Evolutionary conservation across 208 protist species (phyloP).

Genomic region (Crithidia sp.): DNA sequence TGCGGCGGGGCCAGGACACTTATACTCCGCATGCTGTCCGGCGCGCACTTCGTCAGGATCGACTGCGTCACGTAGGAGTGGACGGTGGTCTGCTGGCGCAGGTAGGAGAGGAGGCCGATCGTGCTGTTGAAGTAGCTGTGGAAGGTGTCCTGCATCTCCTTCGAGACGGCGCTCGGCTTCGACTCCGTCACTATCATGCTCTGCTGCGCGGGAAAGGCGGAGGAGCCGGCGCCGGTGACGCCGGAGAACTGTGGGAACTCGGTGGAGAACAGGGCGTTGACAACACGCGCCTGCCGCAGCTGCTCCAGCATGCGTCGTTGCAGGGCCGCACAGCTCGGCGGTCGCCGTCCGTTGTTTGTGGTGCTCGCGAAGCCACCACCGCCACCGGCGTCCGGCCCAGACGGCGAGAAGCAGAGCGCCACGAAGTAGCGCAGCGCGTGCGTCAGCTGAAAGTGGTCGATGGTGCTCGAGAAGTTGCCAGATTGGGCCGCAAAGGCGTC

Average conservation of each 20-base stretch:
- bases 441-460: slow-evolving; percentile 35
- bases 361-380: slow-evolving; percentile 13
- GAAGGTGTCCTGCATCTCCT: slow-evolving; percentile 30
- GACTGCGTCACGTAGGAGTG: slow-evolving; percentile 39
- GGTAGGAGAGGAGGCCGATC: slow-evolving; percentile 30
- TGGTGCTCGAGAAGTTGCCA: slow-evolving; percentile 19
- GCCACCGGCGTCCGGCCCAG: slow-evolving; percentile 1
- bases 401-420: slow-evolving; percentile 29
- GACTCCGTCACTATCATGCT: slow-evolving; percentile 12
- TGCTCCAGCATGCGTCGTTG: slow-evolving; percentile 30
- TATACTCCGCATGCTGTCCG: slow-evolving; percentile 42
- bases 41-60: slow-evolving; percentile 21
- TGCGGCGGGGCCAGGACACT: slow-evolving; percentile 52
- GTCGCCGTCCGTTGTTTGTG: slow-evolving; percentile 2
- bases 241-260: slow-evolving; percentile 16
- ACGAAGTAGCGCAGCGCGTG: slow-evolving; percentile 37
- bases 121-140: slow-evolving; percentile 35
- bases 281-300: slow-evolving; percentile 21
- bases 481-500: slow-evolving; percentile 17
- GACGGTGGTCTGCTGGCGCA: slow-evolving; percentile 32
- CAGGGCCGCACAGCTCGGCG: slow-evolving; percentile 13
- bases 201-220: slow-evolving; percentile 8
- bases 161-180: slow-evolving; percentile 23
- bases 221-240: not conserved
- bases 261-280: slow-evolving; percentile 19